Evolutionary conservation across 768 basidiomycete species (phyloP).

Genomic region (Mrakia hoshinonis): DNA sequence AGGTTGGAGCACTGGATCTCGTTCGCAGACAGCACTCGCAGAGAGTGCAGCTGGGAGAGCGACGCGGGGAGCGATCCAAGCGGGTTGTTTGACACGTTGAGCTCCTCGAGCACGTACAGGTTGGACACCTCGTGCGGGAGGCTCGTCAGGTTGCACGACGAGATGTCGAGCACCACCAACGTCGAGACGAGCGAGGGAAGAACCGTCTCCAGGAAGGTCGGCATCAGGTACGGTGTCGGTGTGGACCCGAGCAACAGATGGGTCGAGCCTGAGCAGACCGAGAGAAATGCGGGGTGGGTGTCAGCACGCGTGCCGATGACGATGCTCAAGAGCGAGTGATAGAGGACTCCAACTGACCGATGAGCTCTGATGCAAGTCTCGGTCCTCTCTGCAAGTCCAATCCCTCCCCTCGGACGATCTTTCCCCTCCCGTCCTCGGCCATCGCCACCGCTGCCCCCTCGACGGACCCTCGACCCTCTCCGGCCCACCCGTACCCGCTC

Average conservation of each 20-base stretch:
- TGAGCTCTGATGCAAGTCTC: constrained; percentile 6
- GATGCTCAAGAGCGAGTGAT: no score
- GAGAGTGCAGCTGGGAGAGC: constrained; percentile 61
- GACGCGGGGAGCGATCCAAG: constrained; percentile 86
- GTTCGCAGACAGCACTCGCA: constrained; percentile 88
- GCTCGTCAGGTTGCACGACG: constrained; percentile 72
- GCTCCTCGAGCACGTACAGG: constrained; percentile 77
- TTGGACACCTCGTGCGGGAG: constrained; percentile 73
- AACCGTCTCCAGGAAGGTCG: constrained; percentile 58
- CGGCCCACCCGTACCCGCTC: constrained; percentile 24
- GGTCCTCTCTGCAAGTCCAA: constrained; percentile 18
- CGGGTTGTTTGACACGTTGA: constrained; percentile 86
- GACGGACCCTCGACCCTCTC: not conserved
- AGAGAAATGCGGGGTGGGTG: no score
- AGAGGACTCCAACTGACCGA: constrained; percentile 21
- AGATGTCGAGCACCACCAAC: constrained; percentile 86
- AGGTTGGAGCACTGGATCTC: constrained; percentile 69
- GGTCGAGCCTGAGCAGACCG: constrained; percentile 60
- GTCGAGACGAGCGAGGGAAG: constrained; percentile 66
- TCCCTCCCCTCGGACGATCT: constrained; percentile 11
- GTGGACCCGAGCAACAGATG: constrained; percentile 85
- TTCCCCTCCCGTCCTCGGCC: constrained; percentile 22
- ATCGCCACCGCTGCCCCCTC: constrained; percentile 20
- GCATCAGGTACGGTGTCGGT: constrained; percentile 64
- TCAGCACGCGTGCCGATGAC: no score